These are phyloP conservation scores for Coprinopsis sp. DNA, from an alignment of 768 basidiomycete genomes.

Conservation along the genomic window DNA sequence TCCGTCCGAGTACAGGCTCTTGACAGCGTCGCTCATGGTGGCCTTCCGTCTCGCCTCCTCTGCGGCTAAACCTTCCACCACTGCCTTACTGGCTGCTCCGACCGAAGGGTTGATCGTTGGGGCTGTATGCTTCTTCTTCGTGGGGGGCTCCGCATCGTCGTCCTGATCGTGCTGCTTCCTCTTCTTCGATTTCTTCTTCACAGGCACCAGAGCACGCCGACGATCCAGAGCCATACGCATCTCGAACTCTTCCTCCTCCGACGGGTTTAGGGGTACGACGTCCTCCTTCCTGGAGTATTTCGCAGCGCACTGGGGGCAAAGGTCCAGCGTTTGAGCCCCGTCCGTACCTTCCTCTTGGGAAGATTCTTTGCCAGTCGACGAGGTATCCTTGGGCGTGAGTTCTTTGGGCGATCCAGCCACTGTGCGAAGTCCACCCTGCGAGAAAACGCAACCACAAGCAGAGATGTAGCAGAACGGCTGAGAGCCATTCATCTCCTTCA, in stretches of 20 bases:
- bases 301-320: constrained; percentile 75
- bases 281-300: constrained; percentile 60
- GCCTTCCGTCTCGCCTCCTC: constrained; percentile 84
- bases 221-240: constrained; percentile 55
- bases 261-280: constrained; percentile 64
- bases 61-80: constrained; percentile 64
- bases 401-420: constrained; percentile 35
- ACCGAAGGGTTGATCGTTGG: constrained; percentile 49
- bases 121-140: constrained; percentile 40
- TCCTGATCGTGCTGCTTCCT: constrained; percentile 37
- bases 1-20: constrained; percentile 69
- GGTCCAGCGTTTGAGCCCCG: constrained; percentile 36
- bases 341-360: constrained; percentile 11
- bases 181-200: constrained; percentile 59
- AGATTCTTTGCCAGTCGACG: constrained; percentile 24
- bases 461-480: constrained; percentile 86
- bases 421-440: constrained; percentile 75
- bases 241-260: constrained; percentile 56
- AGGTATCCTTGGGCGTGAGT: constrained; percentile 27
- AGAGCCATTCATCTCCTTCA: constrained; percentile 92
- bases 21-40: constrained; percentile 82
- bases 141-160: constrained; percentile 32
- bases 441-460: constrained; percentile 88
- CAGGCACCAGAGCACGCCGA: constrained; percentile 50
- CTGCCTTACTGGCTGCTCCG: constrained; percentile 57